Base-by-base conservation (phyloP, 2,329 filamentous ascomycete genomes). In the Didymella arachidicola region DNA sequence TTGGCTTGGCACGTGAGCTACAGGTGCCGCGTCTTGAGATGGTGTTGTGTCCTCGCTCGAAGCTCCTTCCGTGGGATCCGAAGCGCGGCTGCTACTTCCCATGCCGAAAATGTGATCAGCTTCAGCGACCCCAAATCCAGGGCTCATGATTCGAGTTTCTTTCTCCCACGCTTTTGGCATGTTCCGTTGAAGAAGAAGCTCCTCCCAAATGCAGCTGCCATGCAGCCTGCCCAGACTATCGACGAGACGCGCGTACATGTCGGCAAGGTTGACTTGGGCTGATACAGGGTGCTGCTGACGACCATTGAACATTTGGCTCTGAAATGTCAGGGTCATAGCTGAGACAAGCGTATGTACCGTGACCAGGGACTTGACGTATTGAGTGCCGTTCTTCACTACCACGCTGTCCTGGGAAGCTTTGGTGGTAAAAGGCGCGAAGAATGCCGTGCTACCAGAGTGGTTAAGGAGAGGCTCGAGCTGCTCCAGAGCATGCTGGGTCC, bases 141-240 rank as follows among this genome's bases (percentile, higher is more conserved):
- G 71, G 52, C 74, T 76, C 54, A 75, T 75, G 36, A 81, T 77
- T 26, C 79, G 76, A 12, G 80, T 81, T 39, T 77, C 74, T 46
- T 78, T 77, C 60, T 79, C 79, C 88, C 89, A 91, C 58, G 87
- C 82, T 36, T 87, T 83, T 1, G 94, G 92, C 47, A 97, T 89
- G 51, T 86, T 83, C 49, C 86, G 88, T 64, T 90, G 85, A 43
- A 97, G 81, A 0, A 89, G 81, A 34, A 93, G 90, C 64, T 96
- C 91, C 76, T 99, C 94, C 76, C 89, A 89, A n/a, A 96, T 83
- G 59, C 92, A 90, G 51, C 89, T 89, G 41, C 90, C 86, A 64
- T 97, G 84, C 16, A 99, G 80, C 25, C 88, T 87, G 3, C 92
- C 93, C 32, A 98, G 83, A 26, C 87, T 87, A 61, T 87, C 85